phyloP scores from a whole-genome alignment of 176 grass and related monocot species.

The Ampelocalamus luodianensis region DNA sequence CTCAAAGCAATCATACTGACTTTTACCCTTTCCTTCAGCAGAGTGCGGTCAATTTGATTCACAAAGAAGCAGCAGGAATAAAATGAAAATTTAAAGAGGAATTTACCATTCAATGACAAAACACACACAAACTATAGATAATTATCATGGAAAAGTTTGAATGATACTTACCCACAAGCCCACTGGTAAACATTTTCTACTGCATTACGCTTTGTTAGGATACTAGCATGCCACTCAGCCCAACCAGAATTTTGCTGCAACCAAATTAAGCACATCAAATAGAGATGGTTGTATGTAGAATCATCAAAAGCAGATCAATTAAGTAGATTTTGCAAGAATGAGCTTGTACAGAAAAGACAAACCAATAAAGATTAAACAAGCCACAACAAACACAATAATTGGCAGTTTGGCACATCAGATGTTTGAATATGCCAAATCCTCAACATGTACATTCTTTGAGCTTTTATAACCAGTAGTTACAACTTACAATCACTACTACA shows the following conservation, averaged over 20 bases:
- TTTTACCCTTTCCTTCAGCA: constrained; percentile 23
- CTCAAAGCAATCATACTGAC: constrained; percentile 18
- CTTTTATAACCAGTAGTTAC: background rate
- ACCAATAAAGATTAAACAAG: background rate
- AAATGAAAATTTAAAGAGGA: constrained; percentile 31
- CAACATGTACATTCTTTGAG: constrained; percentile 9
- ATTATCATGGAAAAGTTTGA: background rate
- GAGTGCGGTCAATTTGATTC: background rate
- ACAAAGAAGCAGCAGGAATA: background rate
- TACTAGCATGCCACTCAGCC: constrained; percentile 74
- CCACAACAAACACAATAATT: background rate
- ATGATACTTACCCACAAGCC: constrained; percentile 84
- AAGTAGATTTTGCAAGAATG: constrained; percentile 18
- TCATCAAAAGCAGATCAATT: constrained; percentile 4
- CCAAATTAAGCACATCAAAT: constrained; percentile 11
- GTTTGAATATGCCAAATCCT: background rate
- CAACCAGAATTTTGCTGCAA: constrained; percentile 85
- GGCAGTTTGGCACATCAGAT: background rate
- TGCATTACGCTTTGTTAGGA: constrained; percentile 70
- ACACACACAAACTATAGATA: background rate
- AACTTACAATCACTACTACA: too few species aligned
- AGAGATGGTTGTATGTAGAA: background rate
- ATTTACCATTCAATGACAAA: background rate
- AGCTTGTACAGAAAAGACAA: constrained; percentile 6
- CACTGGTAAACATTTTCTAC: constrained; percentile 96